phyloP scores from a whole-genome alignment of 2,329 filamentous ascomycete genomes.

The Claviceps quebecensis region DNA sequence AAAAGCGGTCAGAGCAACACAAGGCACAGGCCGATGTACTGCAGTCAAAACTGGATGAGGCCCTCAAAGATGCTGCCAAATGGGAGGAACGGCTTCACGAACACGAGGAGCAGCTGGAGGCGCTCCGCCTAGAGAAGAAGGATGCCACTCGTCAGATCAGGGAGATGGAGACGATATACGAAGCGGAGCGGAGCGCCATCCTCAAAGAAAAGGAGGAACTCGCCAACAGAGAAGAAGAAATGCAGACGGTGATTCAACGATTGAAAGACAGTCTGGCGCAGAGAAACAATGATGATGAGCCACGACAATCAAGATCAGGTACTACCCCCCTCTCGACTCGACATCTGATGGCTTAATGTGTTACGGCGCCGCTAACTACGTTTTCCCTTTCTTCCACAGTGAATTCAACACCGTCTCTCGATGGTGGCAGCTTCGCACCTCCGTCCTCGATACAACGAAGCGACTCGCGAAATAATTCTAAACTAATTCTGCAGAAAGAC shows the following conservation, averaged over 20 bases:
- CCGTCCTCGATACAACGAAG: slow-evolving; percentile 73
- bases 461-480: slow-evolving; percentile 80
- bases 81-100: slow-evolving; percentile 83
- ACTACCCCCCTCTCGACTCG: slow-evolving; percentile 14
- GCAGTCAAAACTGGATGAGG: slow-evolving; percentile 75
- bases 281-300: slow-evolving; percentile 49
- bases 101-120: slow-evolving; percentile 69
- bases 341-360: neutral
- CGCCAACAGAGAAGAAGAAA: slow-evolving; percentile 70
- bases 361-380: slow-evolving; percentile 9
- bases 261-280: slow-evolving; percentile 81
- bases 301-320: slow-evolving; percentile 45
- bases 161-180: slow-evolving; percentile 86
- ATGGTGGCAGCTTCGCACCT: slow-evolving; percentile 71
- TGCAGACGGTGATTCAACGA: slow-evolving; percentile 79
- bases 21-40: slow-evolving; percentile 76
- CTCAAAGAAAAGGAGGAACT: slow-evolving; percentile 88
- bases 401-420: slow-evolving; percentile 53
- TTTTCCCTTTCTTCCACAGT: slow-evolving; percentile 14
- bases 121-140: slow-evolving; percentile 69
- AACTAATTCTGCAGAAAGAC: slow-evolving; percentile 86
- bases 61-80: slow-evolving; percentile 66
- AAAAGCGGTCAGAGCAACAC: slow-evolving; percentile 62
- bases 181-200: slow-evolving; percentile 74
- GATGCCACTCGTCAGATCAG: slow-evolving; percentile 71